Base-by-base conservation (phyloP, 2,329 filamentous ascomycete genomes). In the Aureobasidium sp. region DNA sequence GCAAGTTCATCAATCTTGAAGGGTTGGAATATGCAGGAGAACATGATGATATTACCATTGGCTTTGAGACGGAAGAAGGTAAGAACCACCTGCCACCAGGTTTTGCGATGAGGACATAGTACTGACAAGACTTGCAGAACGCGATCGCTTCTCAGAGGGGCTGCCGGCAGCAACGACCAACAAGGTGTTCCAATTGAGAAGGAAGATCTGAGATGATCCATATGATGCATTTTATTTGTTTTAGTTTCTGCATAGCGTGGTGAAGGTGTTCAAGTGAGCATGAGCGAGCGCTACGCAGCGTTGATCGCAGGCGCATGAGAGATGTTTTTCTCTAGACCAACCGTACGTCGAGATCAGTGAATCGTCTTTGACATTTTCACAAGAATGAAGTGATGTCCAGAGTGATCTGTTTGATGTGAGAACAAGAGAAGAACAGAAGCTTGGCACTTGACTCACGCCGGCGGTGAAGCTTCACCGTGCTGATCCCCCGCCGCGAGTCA, bases 21-120 rank as follows among this genome's bases (percentile, higher is more conserved):
- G 84, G 91, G 73, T 87, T 91, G 21, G 91, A 96, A 68, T 89
- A 95, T 73, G 90, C 91, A 1, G 90, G 90, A 55, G 92, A 96
- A 76, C 91, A 96, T 74, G 92, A 96, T 73, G 92, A 97, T 76
- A 90, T 97, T 67, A 83, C 87, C 11, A 86, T 97, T 69, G 75
- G 87, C 64, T 97, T 97, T 78, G 91, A 96, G 66, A 86, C 81
- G 49, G 88, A 90, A 71, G 78, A 71, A 65, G 72, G 72, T 73
- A 64, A 55, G 51, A 5, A 37, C 34, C 13, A 34, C 8, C 1
- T 1, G 36, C 3, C 3, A 11, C 7, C 11, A 16, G 27, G 16
- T 11, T 10, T 5, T 7, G 9, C 0, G 34, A n/a, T 34, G 21
- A 8, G 48, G 21, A n/a, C 45, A 44, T 21, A n/a, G 48, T 61